Conservation (phyloP, 192 early-diverging fungal species). For the Backusella liffmaniae region DNA sequence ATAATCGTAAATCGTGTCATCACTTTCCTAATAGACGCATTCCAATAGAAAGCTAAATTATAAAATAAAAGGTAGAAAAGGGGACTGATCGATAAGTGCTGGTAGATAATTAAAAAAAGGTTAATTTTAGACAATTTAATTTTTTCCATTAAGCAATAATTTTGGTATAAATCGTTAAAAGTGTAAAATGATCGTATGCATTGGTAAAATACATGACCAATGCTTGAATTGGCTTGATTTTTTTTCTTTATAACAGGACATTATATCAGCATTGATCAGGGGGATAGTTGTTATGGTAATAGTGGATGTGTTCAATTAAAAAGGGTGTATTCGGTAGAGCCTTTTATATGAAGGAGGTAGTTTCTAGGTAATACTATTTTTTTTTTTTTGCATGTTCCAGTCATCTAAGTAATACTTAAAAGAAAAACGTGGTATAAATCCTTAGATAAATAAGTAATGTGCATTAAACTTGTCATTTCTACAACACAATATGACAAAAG, state of each 20-base stretch:
- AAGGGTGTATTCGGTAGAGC: neutral
- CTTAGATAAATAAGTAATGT: too few species aligned
- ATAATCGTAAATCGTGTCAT: neutral
- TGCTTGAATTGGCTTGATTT: neutral
- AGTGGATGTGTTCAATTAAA: neutral
- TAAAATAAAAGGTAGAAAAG: too few species aligned
- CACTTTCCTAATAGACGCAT: neutral
- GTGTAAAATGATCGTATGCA: neutral
- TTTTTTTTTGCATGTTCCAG: neutral
- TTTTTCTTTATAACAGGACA: neutral
- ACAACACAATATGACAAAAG: too few species aligned
- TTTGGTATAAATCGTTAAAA: neutral
- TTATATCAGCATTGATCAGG: constrained; percentile 1
- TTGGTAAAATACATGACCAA: neutral
- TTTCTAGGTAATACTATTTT: neutral
- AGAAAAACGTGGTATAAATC: neutral
- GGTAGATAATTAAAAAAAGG: neutral
- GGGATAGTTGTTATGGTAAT: neutral
- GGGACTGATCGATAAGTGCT: too few species aligned
- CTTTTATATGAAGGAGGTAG: neutral
- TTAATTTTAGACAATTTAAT: neutral
- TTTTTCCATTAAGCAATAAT: neutral
- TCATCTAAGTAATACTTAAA: neutral
- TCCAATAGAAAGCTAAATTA: neutral
- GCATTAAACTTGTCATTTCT: too few species aligned